Conservation (phyloP, 2,329 filamentous ascomycete species). For the Samsoniella hepiali region DNA sequence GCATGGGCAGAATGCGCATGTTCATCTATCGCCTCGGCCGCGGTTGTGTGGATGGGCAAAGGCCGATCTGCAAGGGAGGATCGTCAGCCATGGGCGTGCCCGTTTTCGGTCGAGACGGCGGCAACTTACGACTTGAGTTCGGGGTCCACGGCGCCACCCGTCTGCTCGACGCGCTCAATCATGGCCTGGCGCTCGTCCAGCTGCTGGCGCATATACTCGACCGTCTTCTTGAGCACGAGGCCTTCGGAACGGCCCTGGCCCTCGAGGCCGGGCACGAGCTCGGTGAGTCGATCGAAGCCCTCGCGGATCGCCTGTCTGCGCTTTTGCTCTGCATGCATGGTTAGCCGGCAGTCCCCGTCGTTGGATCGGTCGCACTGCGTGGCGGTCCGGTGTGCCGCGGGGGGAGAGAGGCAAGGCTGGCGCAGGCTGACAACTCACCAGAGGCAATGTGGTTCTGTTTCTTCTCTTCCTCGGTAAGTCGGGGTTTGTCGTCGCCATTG, state of each 20-base stretch:
- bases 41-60: conserved; percentile 17
- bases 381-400: neutral
- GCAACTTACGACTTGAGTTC: conserved; percentile 40
- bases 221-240: conserved; percentile 70
- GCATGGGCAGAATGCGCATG: neutral
- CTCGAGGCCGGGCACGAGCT: conserved; percentile 75
- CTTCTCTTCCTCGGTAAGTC: conserved; percentile 52
- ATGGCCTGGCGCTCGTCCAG: conserved; percentile 57
- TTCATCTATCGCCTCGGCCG: conserved; percentile 16
- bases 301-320: conserved; percentile 66
- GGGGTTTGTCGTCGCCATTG: conserved; percentile 44
- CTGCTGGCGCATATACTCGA: conserved; percentile 62
- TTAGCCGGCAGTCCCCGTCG: neutral
- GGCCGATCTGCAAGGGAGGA: neutral
- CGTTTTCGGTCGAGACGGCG: neutral
- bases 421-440: conserved; percentile 34
- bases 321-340: conserved; percentile 38
- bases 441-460: conserved; percentile 55
- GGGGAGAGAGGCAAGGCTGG: neutral
- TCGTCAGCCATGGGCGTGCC: neutral
- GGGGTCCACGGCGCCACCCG: conserved; percentile 54
- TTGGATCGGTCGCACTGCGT: neutral
- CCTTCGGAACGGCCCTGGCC: conserved; percentile 84
- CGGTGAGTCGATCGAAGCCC: conserved; percentile 77
- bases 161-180: conserved; percentile 55